Conservation (phyloP, 768 basidiomycete genomes). For the Podaxis mareebaensis region DNA sequence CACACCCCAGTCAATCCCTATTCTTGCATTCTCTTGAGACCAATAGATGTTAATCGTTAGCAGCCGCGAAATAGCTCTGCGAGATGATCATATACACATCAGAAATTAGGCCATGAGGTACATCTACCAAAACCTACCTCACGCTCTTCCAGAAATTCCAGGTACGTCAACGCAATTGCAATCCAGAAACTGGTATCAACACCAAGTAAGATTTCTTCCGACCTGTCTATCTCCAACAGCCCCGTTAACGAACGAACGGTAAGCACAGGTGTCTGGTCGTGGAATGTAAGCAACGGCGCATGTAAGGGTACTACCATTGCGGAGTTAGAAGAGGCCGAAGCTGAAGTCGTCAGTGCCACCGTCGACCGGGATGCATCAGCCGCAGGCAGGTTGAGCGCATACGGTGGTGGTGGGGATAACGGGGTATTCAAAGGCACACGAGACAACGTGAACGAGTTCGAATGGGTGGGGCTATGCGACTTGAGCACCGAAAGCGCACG, state of each 20-base stretch:
- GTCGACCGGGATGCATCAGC: conserved; percentile 18
- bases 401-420: conserved; percentile 38
- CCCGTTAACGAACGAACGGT: conserved; percentile 61
- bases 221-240: conserved; percentile 59
- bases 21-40: background rate
- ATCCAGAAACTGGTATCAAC: conserved; percentile 82
- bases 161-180: conserved; percentile 69
- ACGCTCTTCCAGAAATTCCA: conserved; percentile 76
- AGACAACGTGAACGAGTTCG: conserved; percentile 62
- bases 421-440: conserved; percentile 31
- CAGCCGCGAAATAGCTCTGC: conserved; percentile 60
- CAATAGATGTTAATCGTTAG: conserved; percentile 36
- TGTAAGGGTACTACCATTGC: conserved; percentile 26
- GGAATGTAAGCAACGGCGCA: conserved; percentile 55
- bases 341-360: conserved; percentile 22
- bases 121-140: conserved; percentile 52
- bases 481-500: conserved; percentile 51
- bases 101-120: background rate
- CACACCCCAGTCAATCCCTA: background rate
- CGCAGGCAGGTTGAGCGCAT: conserved; percentile 26
- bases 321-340: conserved; percentile 17
- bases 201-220: conserved; percentile 58
- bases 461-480: conserved; percentile 53
- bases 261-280: conserved; percentile 70
- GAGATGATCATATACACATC: background rate